Evolutionary conservation across 495 filamentous ascomycete genomes (phyloP).

Genomic region (Talaromyces borbonicus): DNA sequence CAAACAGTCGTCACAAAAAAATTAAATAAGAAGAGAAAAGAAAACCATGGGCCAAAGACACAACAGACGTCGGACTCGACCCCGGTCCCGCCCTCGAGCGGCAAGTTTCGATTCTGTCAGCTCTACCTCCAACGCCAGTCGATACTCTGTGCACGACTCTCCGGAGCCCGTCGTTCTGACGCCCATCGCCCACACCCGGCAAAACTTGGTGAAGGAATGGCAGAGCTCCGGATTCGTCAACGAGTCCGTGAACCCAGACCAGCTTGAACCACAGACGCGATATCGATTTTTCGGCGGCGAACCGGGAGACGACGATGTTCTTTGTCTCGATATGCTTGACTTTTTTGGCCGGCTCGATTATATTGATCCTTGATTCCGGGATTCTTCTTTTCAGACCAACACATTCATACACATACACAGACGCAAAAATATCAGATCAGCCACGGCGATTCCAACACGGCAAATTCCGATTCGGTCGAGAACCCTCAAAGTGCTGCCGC

Average conservation of each 20-base stretch:
- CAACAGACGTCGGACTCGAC: slow-evolving; percentile 38
- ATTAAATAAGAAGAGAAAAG: background rate
- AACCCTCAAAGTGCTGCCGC: background rate
- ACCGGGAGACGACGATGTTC: slow-evolving; percentile 35
- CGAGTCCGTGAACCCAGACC: slow-evolving; percentile 19
- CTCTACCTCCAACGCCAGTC: no score
- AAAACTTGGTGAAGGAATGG: slow-evolving; percentile 31
- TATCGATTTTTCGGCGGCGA: slow-evolving; percentile 38
- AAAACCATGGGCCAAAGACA: slow-evolving; percentile 36
- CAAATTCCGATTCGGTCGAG: no score
- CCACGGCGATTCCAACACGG: no score
- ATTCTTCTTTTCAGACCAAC: no score
- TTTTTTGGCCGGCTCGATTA: slow-evolving; percentile 41
- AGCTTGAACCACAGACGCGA: slow-evolving; percentile 15
- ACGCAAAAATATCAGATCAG: no score
- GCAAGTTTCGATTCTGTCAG: slow-evolving; percentile 1
- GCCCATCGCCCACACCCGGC: slow-evolving; percentile 33
- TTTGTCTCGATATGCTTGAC: slow-evolving; percentile 40
- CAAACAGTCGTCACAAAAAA: no score
- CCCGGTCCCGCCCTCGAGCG: slow-evolving; percentile 28
- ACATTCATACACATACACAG: no score
- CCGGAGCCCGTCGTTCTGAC: slow-evolving; percentile 8
- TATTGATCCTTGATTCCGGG: slow-evolving; percentile 22
- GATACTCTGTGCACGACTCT: background rate
- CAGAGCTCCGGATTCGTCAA: slow-evolving; percentile 24